Evolutionary conservation across 257 asterid genomes (phyloP), one percentile per base, ranked within the genome.

Genomic region (Cruciata laevipes): DNA sequence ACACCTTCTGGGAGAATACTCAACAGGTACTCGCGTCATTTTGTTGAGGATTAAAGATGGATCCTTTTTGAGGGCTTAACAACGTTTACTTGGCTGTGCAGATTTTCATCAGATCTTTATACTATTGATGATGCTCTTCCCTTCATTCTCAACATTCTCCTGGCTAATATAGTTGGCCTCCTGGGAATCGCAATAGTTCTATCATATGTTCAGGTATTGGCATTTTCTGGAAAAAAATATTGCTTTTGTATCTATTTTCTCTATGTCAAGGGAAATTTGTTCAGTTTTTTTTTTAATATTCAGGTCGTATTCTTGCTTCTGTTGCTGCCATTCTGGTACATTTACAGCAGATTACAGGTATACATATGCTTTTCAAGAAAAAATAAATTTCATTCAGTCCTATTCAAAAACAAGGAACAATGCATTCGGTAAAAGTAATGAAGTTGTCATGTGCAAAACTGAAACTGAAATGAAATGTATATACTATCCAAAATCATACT

Each of bases 81-180:
- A 52, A 60, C 47, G 23, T 86, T 86, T 73, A 88, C 79, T 56
- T 58, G 53, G 71, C 71, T 63, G 42, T 85, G 68, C 71, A 92
- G 98, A 79, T 67, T 92, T 73, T 92, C 98, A 73, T 92, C 98
- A 76, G 97, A 92, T 83, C 96, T 92, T 69, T 92, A 89, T 80
- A 89, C 96, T 70, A 86, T 92, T 55, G 98, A 92, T 55, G 98
- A 89, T 82, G 86, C 97, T 67, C 98, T 89, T 84, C 98, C 97
- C 21, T 92, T 92, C 76, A 89, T 89, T 72, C 96, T 92, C 88
- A 92, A 92, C 85, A 86, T 92, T 77, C 95, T 92, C 75, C 88
- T 92, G 62, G 95, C 98, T 75, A 92, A 92, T 80, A 84, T 92
- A 52, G 87, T 89, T 67, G 95, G 97, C 78, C 96, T 92, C 69